Evolutionary conservation across 2,329 filamentous ascomycete genomes (phyloP), one percentile per base, ranked within the genome.

Genomic region (Escovopsis sp.): DNA sequence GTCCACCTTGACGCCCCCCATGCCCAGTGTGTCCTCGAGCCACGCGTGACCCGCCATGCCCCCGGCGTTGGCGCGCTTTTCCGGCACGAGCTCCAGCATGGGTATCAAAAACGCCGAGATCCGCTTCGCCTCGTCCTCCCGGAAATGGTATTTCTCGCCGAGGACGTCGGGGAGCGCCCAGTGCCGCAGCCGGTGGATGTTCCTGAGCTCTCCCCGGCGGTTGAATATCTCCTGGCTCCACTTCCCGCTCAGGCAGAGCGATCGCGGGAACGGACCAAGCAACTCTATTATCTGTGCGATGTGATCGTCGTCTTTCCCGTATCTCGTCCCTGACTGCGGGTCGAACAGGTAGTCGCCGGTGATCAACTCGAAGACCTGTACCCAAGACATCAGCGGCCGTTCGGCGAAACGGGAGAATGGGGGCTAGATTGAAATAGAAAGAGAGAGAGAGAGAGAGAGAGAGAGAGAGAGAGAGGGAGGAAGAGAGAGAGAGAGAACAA

Each of bases 221-320:
- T 95, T 96, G 70, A 98, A 98, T 48, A 98, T 98, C 60, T 96
- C 91, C 61, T 95, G 89, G 12, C 82, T 88, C 91, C 91, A 96
- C 64, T 95, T 95, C 40, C 91, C 91, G 1, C 84, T 82, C 42
- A 94, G 74, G 62, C 86, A 95, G 39, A 96, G 73, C 5, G 84
- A 84, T 60, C 94, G 93, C 41, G 91, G 89, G 58, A 96, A 96
- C 1, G 83, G 80, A 8, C 91, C 91, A 14, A 98, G 77, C 5
- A 98, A 73, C 62, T 98, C 91, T 58, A 98, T 96, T 54, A 98
- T 96, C 59, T 98, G 91, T 9, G 91, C 91, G 50, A 98, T 95
- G 65, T 98, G 91, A 58, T 98, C 91, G 65, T 98, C 91, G 57
- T 98, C 91, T 66, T 98, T 98, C 58, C 91, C 91, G 61, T 98